Evolutionary conservation across 2,329 filamentous ascomycete species (phyloP), one percentile per base, ranked within the genome.

Genomic region (Pseudogymnoascus sp.): DNA sequence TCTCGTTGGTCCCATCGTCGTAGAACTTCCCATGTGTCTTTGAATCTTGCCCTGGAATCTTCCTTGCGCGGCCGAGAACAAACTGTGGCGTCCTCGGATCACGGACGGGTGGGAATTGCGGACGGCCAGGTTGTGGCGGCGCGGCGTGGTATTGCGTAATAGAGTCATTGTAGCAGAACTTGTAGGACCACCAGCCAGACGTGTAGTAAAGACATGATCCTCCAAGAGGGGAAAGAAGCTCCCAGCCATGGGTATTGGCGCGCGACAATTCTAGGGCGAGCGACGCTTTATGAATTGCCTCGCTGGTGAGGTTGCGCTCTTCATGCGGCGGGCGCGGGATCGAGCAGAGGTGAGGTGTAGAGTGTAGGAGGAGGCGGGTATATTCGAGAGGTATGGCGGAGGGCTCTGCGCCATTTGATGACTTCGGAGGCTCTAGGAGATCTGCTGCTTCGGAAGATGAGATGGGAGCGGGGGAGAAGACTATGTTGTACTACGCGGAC

Each of bases 161-260:
- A 67, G 88, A 82, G 21, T 60, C 59, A 71, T 86, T 86, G 75
- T 90, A 89, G 76, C 88, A 91, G 73, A 90, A 90, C 35, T 84
- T 84, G 72, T 91, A 91, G 63, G 84, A 88, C 88, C 88, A 91
- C 88, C 88, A 91, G 1, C 87, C 88, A 11, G 83, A 85, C 23
- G 88, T 78, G 73, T 86, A 90, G 73, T 89, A 90, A 68, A 90
- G 80, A 75, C 88, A 91, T 62, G 82, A 82, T 0, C 83, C 87
- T 65, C 88, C 82, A 80, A 91, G 84, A 60, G 84, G 86, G 65
- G 83, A 79, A 7, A 91, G 76, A 33, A 90, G 76, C 72, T 90
- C 86, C 77, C 87, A 83, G 0, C 88, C 88, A 23, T 86, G 81
- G 64, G 86, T 82, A 9, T 84, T 86, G 4, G 88, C 88, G 56